Evolutionary conservation across 345 rosid species (phyloP).

Genomic region (Trapa bicornis): DNA sequence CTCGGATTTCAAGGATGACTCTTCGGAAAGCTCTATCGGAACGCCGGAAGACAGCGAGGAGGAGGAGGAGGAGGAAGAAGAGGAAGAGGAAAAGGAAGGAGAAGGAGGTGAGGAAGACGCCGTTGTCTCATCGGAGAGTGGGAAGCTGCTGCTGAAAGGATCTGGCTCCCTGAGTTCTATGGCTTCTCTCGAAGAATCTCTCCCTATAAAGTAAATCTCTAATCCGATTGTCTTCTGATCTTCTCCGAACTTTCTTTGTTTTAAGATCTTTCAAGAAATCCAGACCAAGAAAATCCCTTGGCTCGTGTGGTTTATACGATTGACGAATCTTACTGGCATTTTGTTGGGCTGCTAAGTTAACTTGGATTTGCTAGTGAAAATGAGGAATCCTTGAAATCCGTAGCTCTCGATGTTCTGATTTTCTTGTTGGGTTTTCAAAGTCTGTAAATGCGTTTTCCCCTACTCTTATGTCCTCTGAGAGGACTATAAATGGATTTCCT

Average conservation of each 20-base stretch:
- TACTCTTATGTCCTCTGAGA: too few species aligned
- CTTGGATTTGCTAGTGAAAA: neutral
- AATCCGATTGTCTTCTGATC: neutral
- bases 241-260: neutral
- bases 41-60: neutral
- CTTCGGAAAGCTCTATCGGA: conserved; percentile 3
- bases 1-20: neutral
- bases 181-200: conserved; percentile 12
- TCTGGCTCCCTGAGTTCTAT: conserved; percentile 12
- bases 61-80: conserved; percentile 3
- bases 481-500: neutral
- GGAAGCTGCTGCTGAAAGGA: neutral
- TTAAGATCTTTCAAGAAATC: neutral
- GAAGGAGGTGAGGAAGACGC: neutral
- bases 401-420: neutral
- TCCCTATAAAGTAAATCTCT: conserved; percentile 6
- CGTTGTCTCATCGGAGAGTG: neutral
- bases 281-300: neutral
- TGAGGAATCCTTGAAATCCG: too few species aligned
- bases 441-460: neutral
- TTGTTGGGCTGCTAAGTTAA: neutral
- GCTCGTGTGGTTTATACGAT: too few species aligned
- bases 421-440: neutral
- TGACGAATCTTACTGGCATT: neutral
- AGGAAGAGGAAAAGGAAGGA: neutral